Conservation (phyloP, 140 eudicot species). For the Cichorium intybus region DNA sequence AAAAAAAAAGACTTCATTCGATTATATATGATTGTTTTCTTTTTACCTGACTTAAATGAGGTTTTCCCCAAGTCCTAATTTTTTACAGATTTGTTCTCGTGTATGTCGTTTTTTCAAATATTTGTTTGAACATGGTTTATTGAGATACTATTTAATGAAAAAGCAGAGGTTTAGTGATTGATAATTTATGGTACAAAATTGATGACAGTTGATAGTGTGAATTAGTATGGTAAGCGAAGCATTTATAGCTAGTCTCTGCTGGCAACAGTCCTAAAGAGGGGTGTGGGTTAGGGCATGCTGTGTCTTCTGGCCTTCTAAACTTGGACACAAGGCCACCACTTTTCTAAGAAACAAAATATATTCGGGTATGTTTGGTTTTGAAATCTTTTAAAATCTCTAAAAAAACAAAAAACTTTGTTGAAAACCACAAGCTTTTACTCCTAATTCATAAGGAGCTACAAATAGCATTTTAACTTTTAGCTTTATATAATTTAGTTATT, state of each 20-base stretch:
- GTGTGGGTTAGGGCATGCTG: neutral
- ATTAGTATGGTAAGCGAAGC: constrained; percentile 18
- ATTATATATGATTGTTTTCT: too few relatives aligned
- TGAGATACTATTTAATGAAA: neutral
- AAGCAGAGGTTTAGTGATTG: constrained; percentile 13
- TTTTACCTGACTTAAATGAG: too few relatives aligned
- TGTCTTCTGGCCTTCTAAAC: neutral
- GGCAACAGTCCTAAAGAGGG: constrained; percentile 11
- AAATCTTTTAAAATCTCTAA: too few relatives aligned
- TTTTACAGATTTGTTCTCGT: neutral
- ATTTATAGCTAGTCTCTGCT: constrained; percentile 31
- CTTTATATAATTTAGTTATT: too few relatives aligned
- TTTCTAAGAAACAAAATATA: neutral
- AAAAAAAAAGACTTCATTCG: too few relatives aligned
- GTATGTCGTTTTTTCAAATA: neutral
- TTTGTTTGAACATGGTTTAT: too few relatives aligned
- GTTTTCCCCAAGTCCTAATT: too few relatives aligned
- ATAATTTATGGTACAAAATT: constrained; percentile 29
- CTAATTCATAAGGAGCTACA: too few relatives aligned
- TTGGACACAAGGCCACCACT: constrained; percentile 9
- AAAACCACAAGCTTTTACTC: too few relatives aligned
- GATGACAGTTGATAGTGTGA: constrained; percentile 29
- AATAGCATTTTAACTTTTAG: too few relatives aligned
- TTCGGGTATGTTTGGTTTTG: too few relatives aligned
- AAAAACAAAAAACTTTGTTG: too few relatives aligned